Percentiles rank a stretch among this genome's conserved stretches.
Evolutionary conservation across 2,329 filamentous ascomycete species (phyloP).

Genomic region (Parastagonospora avenae): DNA sequence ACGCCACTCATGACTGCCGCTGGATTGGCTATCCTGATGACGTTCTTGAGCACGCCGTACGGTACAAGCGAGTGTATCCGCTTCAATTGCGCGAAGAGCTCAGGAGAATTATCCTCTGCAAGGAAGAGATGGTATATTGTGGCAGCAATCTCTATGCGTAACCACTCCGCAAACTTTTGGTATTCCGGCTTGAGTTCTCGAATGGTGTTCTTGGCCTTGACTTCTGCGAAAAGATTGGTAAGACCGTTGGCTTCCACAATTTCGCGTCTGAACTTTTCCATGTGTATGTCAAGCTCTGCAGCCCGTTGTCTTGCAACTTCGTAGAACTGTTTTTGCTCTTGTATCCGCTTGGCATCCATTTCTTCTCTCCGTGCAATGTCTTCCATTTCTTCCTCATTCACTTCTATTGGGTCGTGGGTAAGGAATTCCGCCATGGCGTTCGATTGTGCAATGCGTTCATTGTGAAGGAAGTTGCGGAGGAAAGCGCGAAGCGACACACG

Average conservation of each 20-base stretch:
- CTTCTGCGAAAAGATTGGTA: conserved; percentile 90
- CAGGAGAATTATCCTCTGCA: conserved; percentile 96
- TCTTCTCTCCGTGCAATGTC: conserved; percentile 81
- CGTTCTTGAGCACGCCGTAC: conserved; percentile 92
- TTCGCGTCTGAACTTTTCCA: conserved; percentile 78
- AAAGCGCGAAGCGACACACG: conserved; percentile 90
- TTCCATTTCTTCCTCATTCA: conserved; percentile 80
- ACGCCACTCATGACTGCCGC: conserved; percentile 97
- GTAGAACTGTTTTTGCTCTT: conserved; percentile 93
- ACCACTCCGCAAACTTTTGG: conserved; percentile 97
- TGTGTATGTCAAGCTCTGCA: conserved; percentile 92
- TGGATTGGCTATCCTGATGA: conserved; percentile 94
- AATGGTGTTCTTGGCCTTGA: conserved; percentile 86
- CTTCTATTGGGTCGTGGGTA: conserved; percentile 70
- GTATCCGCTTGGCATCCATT: conserved; percentile 84
- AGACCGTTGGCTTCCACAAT: conserved; percentile 81
- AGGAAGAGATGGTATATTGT: conserved; percentile 97
- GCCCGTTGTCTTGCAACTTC: conserved; percentile 91
- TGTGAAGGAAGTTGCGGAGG: conserved; percentile 82
- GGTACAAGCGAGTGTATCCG: conserved; percentile 94
- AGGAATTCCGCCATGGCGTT: conserved; percentile 86
- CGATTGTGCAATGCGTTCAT: conserved; percentile 81
- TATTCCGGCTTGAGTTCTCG: conserved; percentile 91
- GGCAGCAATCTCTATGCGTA: conserved; percentile 94
- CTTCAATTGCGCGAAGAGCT: conserved; percentile 92